Conservation (phyloP, 768 basidiomycete species). For the Tricholoma bakamatsutake region DNA sequence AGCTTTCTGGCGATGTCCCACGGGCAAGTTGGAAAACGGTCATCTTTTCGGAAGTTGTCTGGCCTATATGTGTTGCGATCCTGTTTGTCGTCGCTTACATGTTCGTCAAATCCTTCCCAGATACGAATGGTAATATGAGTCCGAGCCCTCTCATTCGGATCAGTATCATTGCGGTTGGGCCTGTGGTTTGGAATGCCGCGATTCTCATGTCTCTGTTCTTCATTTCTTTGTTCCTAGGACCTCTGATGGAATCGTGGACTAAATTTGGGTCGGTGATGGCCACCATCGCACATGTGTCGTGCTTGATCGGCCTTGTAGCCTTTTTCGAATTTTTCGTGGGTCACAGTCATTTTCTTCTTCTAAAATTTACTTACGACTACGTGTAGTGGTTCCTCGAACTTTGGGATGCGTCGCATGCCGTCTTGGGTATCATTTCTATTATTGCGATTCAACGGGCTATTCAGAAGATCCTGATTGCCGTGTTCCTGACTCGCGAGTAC, state of each 20-base stretch:
- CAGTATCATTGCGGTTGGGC: slow-evolving; percentile 82
- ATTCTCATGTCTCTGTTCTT: slow-evolving; percentile 84
- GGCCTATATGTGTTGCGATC: slow-evolving; percentile 69
- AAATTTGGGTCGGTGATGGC: slow-evolving; percentile 94
- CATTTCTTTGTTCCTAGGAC: slow-evolving; percentile 87
- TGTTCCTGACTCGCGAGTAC: slow-evolving; percentile 94
- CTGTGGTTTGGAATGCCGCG: slow-evolving; percentile 92
- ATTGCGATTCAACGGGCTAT: slow-evolving; percentile 88
- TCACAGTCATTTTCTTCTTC: slow-evolving; percentile 15
- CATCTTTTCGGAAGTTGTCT: slow-evolving; percentile 77
- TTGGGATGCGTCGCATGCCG: slow-evolving; percentile 96
- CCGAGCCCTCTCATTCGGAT: slow-evolving; percentile 91
- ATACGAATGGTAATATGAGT: slow-evolving; percentile 48
- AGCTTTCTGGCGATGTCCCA: slow-evolving; percentile 90
- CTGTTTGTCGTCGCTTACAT: slow-evolving; percentile 84
- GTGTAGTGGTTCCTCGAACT: slow-evolving; percentile 90
- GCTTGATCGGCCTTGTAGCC: slow-evolving; percentile 74
- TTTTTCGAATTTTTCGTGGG: slow-evolving; percentile 97
- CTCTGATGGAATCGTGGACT: slow-evolving; percentile 77
- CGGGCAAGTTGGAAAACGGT: slow-evolving; percentile 86
- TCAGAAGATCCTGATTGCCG: slow-evolving; percentile 90
- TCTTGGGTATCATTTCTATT: slow-evolving; percentile 86
- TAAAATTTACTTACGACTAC: slow-evolving; percentile 18
- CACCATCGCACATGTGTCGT: slow-evolving; percentile 77
- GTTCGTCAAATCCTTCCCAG: slow-evolving; percentile 91